Evolutionary conservation across 495 filamentous ascomycete species (phyloP).

Genomic region (Penicillium paxilli): DNA sequence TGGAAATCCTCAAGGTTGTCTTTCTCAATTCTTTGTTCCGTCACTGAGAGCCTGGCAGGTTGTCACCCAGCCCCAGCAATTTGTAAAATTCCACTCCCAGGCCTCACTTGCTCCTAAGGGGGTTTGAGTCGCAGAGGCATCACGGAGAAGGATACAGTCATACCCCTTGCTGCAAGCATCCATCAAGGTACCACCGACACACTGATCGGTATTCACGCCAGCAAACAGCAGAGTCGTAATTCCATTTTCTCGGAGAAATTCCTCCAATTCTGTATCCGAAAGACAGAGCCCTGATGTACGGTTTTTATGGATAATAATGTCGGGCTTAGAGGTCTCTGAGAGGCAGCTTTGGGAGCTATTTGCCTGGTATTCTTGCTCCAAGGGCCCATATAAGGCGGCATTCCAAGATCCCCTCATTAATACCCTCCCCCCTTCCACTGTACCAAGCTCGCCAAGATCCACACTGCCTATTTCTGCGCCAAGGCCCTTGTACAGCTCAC

Average conservation of each 20-base stretch:
- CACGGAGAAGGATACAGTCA: constrained; percentile 55
- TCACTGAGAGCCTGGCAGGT: constrained; percentile 31
- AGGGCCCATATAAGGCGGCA: constrained; percentile 44
- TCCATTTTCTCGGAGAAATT: constrained; percentile 38
- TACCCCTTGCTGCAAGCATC: constrained; percentile 38
- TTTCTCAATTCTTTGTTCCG: background rate
- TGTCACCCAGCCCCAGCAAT: constrained; percentile 41
- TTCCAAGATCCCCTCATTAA: constrained; percentile 58
- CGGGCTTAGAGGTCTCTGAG: constrained; percentile 24
- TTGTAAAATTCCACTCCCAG: constrained; percentile 42
- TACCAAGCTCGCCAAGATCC: constrained; percentile 33
- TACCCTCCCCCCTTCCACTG: constrained; percentile 43
- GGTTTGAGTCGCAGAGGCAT: constrained; percentile 53
- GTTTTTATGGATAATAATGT: constrained; percentile 57
- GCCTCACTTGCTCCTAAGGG: constrained; percentile 38
- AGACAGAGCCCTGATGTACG: constrained; percentile 58
- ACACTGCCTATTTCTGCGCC: constrained; percentile 44
- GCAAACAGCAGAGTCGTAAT: constrained; percentile 53
- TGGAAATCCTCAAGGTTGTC: background rate
- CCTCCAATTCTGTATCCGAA: constrained; percentile 22
- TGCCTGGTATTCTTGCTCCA: constrained; percentile 38
- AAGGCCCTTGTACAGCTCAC: constrained; percentile 31
- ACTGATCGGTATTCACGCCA: constrained; percentile 63
- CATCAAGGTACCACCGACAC: constrained; percentile 53
- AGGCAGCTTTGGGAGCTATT: constrained; percentile 8